Evolutionary conservation across 495 filamentous ascomycete species (phyloP).

Genomic region (Aspergillus bertholletiae): DNA sequence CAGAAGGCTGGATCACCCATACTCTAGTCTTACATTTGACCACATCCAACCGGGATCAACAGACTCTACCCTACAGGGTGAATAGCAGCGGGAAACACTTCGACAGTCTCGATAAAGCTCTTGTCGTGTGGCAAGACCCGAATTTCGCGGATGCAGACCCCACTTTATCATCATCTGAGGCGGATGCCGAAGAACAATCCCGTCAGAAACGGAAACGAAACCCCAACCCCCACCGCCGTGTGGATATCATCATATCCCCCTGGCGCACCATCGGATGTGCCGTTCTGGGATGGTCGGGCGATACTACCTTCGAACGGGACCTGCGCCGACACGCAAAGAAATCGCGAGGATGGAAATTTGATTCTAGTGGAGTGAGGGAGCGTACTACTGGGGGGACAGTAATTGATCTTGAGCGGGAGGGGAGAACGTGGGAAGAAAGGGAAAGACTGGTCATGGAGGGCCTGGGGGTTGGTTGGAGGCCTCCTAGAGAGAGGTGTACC

Average conservation of each 20-base stretch:
- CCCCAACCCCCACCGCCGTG: constrained; percentile 73
- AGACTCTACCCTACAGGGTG: constrained; percentile 54
- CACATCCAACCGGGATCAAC: constrained; percentile 67
- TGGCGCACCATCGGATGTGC: constrained; percentile 88
- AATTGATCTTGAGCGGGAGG: constrained; percentile 54
- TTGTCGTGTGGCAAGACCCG: constrained; percentile 90
- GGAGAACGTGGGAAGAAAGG: constrained; percentile 60
- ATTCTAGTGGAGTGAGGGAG: constrained; percentile 80
- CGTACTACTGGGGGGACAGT: constrained; percentile 61
- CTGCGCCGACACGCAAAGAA: constrained; percentile 76
- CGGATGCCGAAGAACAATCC: neutral
- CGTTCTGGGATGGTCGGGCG: constrained; percentile 83
- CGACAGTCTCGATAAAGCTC: constrained; percentile 84
- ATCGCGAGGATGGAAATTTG: constrained; percentile 74
- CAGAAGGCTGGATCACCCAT: constrained; percentile 71
- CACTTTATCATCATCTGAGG: neutral
- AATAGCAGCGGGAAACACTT: constrained; percentile 41
- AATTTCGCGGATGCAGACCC: constrained; percentile 26
- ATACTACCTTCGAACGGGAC: constrained; percentile 86
- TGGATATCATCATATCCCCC: constrained; percentile 91
- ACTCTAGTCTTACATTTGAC: constrained; percentile 66
- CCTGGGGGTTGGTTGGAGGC: constrained; percentile 68
- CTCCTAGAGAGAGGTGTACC: constrained; percentile 66
- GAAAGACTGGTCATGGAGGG: constrained; percentile 80
- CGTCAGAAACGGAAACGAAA: constrained; percentile 45